Evolutionary conservation across 768 basidiomycete species (phyloP).

Genomic region (Podaxis mareebaensis): DNA sequence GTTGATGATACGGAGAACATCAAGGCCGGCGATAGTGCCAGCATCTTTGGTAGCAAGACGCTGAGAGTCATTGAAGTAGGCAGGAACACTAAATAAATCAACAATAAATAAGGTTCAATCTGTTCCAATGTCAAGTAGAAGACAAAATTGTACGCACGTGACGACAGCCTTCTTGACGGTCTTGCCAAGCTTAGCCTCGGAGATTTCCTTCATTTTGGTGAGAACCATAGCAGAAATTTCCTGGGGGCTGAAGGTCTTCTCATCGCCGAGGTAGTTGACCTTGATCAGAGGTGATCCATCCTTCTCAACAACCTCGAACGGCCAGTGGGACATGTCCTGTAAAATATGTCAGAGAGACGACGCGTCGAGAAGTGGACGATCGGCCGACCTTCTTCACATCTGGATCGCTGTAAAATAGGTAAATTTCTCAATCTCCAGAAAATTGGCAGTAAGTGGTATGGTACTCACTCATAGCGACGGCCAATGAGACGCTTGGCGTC

Average conservation of each 20-base stretch:
- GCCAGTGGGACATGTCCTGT: constrained; percentile 96
- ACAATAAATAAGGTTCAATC: constrained; percentile 12
- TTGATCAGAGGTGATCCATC: constrained; percentile 97
- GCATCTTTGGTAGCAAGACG: constrained; percentile 99
- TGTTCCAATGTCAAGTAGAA: constrained; percentile 2
- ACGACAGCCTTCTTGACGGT: constrained; percentile 98
- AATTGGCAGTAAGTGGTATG: not conserved
- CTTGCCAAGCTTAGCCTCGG: constrained; percentile 98
- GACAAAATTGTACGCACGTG: constrained; percentile 61
- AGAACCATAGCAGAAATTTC: constrained; percentile 99
- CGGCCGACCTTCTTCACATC: constrained; percentile 83
- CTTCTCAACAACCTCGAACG: constrained; percentile 94
- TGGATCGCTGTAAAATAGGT: constrained; percentile 60
- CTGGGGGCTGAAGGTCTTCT: constrained; percentile 95
- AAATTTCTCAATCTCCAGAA: constrained; percentile 5
- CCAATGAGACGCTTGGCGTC: constrained; percentile 99
- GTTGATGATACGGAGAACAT: constrained; percentile 99
- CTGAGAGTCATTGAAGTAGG: constrained; percentile 99
- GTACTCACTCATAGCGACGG: constrained; percentile 86
- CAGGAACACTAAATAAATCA: constrained; percentile 69
- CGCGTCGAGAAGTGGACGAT: constrained; percentile 18
- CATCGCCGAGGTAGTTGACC: constrained; percentile 93
- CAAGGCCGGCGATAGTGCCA: constrained; percentile 95
- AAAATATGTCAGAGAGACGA: constrained; percentile 17
- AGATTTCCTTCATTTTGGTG: constrained; percentile 99